Evolutionary conservation across 306 rosid genomes (phyloP), one percentile per base, ranked within the genome.

Genomic region (Cicer bijugum): DNA sequence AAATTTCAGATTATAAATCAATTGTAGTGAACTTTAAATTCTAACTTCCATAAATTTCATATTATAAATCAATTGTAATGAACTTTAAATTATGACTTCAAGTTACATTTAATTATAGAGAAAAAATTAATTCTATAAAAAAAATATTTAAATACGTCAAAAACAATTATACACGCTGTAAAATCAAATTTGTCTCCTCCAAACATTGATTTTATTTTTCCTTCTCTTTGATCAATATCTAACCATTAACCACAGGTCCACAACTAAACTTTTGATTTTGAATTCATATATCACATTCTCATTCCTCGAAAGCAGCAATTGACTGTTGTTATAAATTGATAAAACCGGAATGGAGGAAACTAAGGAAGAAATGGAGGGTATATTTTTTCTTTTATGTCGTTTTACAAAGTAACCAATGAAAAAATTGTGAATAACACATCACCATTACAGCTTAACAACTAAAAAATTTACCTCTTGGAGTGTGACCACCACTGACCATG

Each of bases 361-460:
- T 20, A 14, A 7, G 39, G 40, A 67, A 50, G 72, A 65, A 51
- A 79, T 64, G 12, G 2, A 55, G 56, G 6, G 55, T 38, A 55
- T 72, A 33, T 38, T 53, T 57, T 47, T 9, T 35, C 17, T 7
- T 58, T 67, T 14, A 4, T 67, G 64, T 57, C 10, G 10, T 67
- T 71, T 58, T 76, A 80, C 46, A 57, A 33, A 19, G 71, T 45
- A 17, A 60, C 23, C 46, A n/a, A 66, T 28, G 40, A 66, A 58
- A 59, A 70, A 58, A 15, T 28, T 74, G 35, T 5, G 28, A 77
- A 74, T 56, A 56, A 75, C 63, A 23, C 16, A 19, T 28, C 67
- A 56, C 28, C 23, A 65, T 64, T 69, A 74, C 81, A 62, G 15
- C 53, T 69, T 78, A 74, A 40, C 50, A 51, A 60, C 74, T 19